Evolutionary conservation across 1,139 yeast genomes (phyloP).

Genomic region (Geotrichum candidum): DNA sequence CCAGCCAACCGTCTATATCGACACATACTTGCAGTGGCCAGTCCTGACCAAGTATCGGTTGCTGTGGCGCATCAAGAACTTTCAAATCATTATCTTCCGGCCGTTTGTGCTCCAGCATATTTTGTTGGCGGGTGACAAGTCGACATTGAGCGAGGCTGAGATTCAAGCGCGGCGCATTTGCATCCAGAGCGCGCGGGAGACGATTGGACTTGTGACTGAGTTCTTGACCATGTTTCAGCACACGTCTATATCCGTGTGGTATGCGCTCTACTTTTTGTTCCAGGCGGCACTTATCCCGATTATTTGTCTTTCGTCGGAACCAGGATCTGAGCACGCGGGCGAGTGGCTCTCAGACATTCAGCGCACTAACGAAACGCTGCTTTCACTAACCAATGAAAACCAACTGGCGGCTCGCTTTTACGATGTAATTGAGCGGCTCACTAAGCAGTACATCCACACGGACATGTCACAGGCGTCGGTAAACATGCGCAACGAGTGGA

Average conservation of each 20-base stretch:
- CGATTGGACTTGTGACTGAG: constrained; percentile 45
- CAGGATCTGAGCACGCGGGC: constrained; percentile 39
- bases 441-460: constrained; percentile 27
- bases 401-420: constrained; percentile 47
- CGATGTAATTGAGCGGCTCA: constrained; percentile 44
- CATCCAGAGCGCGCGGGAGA: constrained; percentile 47
- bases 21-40: constrained; percentile 39
- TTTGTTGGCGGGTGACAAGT: constrained; percentile 40
- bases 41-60: constrained; percentile 46
- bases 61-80: constrained; percentile 50
- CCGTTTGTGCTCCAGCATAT: constrained; percentile 52
- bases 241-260: constrained; percentile 51
- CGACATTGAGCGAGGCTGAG: constrained; percentile 40
- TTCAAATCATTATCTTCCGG: constrained; percentile 49
- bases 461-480: constrained; percentile 5
- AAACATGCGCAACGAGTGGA: constrained; percentile 22
- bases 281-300: constrained; percentile 56
- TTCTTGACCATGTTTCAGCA: constrained; percentile 41
- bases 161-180: constrained; percentile 48
- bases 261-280: constrained; percentile 55
- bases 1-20: constrained; percentile 30
- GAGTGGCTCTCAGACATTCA: constrained; percentile 47
- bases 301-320: constrained; percentile 49
- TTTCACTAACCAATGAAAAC: constrained; percentile 42
- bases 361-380: constrained; percentile 40